Base-by-base conservation (phyloP, 2,329 filamentous ascomycete species). In the Talaromyces sp. region DNA sequence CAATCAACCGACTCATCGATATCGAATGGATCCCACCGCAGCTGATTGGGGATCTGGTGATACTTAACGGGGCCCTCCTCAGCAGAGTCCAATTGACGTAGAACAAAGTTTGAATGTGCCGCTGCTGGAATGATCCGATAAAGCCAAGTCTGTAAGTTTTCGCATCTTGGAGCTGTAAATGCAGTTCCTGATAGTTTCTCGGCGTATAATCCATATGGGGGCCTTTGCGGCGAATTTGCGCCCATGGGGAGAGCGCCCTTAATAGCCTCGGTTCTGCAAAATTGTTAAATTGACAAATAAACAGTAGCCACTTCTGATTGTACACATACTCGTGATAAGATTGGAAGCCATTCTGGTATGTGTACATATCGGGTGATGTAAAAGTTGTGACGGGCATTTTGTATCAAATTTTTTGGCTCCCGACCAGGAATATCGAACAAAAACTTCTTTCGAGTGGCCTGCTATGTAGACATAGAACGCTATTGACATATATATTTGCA, bases 161-260 rank as follows among this genome's bases (percentile, higher is more conserved):
- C 84, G 72, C 85, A 82, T 27, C 89, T 82, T 0, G 89, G 88
- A 1, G 88, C 87, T 4, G 88, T 91, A 74, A 92, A 92, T 31
- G 89, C 82, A 1, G 88, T 90, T 8, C 88, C 89, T 0, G 88
- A 90, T 54, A 91, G 82, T 80, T 90, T 90, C 79, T 96, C 92
- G 31, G 91, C 87, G 78, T 95, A 95, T 31, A 96, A 86, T 0
- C 91, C 92, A 69, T 88, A 87, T 0, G 90, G 85, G 0, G 88
- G 88, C 73, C 92, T 92, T 75, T 96, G 92, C 0, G 92, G 92
- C 3, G 90, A 91, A 81, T 96, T 96, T 48, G 88, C 85, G 59
- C 85, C 91, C 65, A 92, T 74, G 10, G 92, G 92, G 7, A 94
- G 82, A 4, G 92, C 88, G 19, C 88, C 89, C n/a, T 88, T 82